Evolutionary conservation across 257 asterid species (phyloP).

Genomic region (Solanum rostratum): DNA sequence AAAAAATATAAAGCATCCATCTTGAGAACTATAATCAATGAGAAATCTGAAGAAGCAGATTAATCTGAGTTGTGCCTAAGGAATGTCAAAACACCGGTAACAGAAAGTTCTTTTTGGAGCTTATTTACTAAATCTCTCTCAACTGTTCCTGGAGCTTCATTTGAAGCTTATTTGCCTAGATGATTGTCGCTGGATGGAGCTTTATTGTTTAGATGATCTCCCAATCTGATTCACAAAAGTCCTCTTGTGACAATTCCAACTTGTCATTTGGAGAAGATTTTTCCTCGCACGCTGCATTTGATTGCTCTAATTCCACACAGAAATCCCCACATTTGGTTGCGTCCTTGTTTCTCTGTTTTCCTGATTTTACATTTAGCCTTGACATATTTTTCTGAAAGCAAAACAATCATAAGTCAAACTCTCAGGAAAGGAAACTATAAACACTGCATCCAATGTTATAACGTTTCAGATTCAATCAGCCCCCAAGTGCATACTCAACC

Average conservation of each 20-base stretch:
- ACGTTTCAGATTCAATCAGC: not conserved
- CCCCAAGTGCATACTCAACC: not conserved
- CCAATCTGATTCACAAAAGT: conserved; percentile 19
- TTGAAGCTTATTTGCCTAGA: not conserved
- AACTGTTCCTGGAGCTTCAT: not conserved
- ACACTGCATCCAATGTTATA: not conserved
- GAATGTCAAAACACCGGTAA: not conserved
- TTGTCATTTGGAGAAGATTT: not conserved
- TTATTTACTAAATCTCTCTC: not conserved
- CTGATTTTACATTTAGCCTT: not conserved
- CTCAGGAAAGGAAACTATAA: not conserved
- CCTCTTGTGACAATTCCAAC: not conserved
- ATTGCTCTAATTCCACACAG: not conserved
- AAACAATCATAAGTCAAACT: not conserved
- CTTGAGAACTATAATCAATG: not conserved
- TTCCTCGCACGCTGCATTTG: not conserved
- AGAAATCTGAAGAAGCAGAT: not conserved
- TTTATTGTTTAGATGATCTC: conserved; percentile 1
- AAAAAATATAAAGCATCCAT: not conserved
- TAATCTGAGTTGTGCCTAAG: not conserved
- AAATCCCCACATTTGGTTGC: not conserved
- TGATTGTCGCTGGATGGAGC: not conserved
- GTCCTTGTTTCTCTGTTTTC: not conserved
- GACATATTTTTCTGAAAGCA: not conserved
- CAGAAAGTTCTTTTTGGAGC: not conserved